Evolutionary conservation across 1,139 yeast genomes (phyloP).

Genomic region (Taphrina sp.): DNA sequence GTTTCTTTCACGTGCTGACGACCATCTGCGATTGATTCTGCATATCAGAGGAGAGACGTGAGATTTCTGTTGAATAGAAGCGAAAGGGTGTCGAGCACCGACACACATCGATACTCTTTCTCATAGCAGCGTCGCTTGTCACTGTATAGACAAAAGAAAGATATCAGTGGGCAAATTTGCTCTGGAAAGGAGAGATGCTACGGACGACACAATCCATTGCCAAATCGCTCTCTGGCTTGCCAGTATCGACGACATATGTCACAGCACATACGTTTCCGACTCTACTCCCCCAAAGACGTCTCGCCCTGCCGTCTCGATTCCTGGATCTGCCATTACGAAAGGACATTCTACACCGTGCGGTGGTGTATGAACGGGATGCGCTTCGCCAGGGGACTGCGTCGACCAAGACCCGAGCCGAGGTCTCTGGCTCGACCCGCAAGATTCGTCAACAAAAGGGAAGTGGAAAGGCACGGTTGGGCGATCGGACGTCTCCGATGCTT

Average conservation of each 20-base stretch:
- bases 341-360: constrained; percentile 92
- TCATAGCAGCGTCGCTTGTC: too few species aligned
- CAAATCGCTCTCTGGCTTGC: neutral
- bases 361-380: constrained; percentile 83
- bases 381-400: constrained; percentile 86
- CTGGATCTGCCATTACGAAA: constrained; percentile 77
- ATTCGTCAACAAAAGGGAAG: constrained; percentile 87
- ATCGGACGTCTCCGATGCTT: constrained; percentile 89
- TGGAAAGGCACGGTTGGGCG: constrained; percentile 95
- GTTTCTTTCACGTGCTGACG: too few species aligned
- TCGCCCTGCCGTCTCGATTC: constrained; percentile 42
- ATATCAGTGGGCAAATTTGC: too few species aligned
- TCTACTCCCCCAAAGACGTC: constrained; percentile 10
- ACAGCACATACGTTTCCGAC: constrained; percentile 25
- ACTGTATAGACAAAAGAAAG: too few species aligned
- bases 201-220: neutral
- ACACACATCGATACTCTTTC: too few species aligned
- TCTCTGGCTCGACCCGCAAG: constrained; percentile 80
- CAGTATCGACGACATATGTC: neutral
- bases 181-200: too few species aligned
- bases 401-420: constrained; percentile 66
- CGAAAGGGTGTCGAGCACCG: too few species aligned
- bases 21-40: too few species aligned
- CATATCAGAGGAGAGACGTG: too few species aligned
- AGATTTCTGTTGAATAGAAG: too few species aligned